A percentile compares a stretch with the other conserved stretches of the same genome.
phyloP scores from a whole-genome alignment of 2,329 filamentous ascomycete genomes.

The Aspergillus tamarii region DNA sequence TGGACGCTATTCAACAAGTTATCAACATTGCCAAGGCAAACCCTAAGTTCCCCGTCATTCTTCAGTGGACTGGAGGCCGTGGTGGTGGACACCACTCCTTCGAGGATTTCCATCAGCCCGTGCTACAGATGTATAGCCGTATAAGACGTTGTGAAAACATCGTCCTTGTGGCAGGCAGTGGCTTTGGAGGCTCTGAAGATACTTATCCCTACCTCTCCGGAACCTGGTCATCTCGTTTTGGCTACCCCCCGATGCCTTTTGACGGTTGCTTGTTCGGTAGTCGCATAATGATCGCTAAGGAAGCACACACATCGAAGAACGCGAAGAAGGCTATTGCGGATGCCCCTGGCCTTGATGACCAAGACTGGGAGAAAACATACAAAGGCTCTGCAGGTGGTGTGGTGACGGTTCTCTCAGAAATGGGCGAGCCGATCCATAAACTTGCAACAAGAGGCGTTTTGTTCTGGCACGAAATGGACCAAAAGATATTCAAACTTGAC shows the following conservation, averaged over 20 bases:
- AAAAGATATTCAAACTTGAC: slow-evolving; percentile 95
- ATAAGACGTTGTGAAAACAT: slow-evolving; percentile 85
- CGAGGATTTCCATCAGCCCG: slow-evolving; percentile 91
- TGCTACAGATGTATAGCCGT: slow-evolving; percentile 86
- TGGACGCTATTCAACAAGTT: slow-evolving; percentile 83
- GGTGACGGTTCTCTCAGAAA: slow-evolving; percentile 95
- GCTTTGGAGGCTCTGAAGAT: slow-evolving; percentile 86
- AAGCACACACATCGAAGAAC: slow-evolving; percentile 81
- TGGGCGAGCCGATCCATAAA: slow-evolving; percentile 99
- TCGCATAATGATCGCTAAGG: slow-evolving; percentile 92
- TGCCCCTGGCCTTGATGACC: slow-evolving; percentile 78
- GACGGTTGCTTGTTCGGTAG: slow-evolving; percentile 89
- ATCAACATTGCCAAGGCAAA: slow-evolving; percentile 93
- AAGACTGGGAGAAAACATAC: slow-evolving; percentile 90
- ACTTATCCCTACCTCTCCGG: slow-evolving; percentile 91
- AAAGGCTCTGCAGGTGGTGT: slow-evolving; percentile 88
- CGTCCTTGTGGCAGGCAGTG: slow-evolving; percentile 83
- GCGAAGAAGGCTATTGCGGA: slow-evolving; percentile 91
- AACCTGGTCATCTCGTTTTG: slow-evolving; percentile 81
- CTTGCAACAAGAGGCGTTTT: slow-evolving; percentile 92
- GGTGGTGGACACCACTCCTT: slow-evolving; percentile 93
- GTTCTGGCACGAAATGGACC: slow-evolving; percentile 99
- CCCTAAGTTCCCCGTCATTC: slow-evolving; percentile 81
- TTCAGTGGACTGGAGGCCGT: slow-evolving; percentile 93
- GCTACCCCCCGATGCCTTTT: slow-evolving; percentile 90